A percentile compares a stretch with the other conserved stretches of the same genome.
These are phyloP conservation scores for Cinnamomum micranthum DNA, from an alignment of 164 flowering plant species.

Conservation along the genomic window DNA sequence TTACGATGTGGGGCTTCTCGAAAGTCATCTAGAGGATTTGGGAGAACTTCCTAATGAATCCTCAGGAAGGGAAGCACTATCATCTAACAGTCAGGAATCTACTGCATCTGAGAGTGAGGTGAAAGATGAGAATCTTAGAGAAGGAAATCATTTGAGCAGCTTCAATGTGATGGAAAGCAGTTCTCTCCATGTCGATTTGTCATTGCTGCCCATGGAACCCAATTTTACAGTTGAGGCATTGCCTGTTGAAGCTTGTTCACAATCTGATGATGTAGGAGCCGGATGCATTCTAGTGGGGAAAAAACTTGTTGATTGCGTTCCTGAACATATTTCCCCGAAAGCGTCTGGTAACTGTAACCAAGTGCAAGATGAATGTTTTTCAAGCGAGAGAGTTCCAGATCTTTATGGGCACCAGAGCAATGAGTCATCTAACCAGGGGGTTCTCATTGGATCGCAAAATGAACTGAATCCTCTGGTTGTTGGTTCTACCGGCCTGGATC, in stretches of 20 bases:
- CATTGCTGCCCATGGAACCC: constrained; percentile 4
- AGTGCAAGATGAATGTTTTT: constrained; percentile 16
- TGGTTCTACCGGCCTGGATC: background rate
- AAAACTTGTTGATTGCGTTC: constrained; percentile 6
- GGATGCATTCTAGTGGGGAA: constrained; percentile 7
- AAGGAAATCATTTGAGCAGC: background rate
- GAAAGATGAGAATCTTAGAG: background rate
- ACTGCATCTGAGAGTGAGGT: constrained; percentile 14
- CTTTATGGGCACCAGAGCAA: constrained; percentile 10
- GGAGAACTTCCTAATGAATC: constrained; percentile 16
- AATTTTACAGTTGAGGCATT: constrained; percentile 4
- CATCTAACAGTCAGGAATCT: constrained; percentile 12
- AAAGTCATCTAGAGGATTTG: constrained; percentile 1
- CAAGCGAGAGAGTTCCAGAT: background rate
- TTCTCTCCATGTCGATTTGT: constrained; percentile 14
- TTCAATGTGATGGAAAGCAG: background rate
- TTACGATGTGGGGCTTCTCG: background rate
- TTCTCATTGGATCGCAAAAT: constrained; percentile 5
- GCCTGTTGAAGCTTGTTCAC: constrained; percentile 9
- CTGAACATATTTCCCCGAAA: constrained; percentile 12
- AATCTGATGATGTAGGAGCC: constrained; percentile 13
- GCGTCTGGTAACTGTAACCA: constrained; percentile 2
- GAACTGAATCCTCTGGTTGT: constrained; percentile 11
- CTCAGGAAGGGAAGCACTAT: constrained; percentile 15
- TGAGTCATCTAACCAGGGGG: constrained; percentile 12